These are phyloP conservation scores for Sphaerulina musiva DNA, from an alignment of 2,329 filamentous ascomycete species.

Conservation along the genomic window DNA sequence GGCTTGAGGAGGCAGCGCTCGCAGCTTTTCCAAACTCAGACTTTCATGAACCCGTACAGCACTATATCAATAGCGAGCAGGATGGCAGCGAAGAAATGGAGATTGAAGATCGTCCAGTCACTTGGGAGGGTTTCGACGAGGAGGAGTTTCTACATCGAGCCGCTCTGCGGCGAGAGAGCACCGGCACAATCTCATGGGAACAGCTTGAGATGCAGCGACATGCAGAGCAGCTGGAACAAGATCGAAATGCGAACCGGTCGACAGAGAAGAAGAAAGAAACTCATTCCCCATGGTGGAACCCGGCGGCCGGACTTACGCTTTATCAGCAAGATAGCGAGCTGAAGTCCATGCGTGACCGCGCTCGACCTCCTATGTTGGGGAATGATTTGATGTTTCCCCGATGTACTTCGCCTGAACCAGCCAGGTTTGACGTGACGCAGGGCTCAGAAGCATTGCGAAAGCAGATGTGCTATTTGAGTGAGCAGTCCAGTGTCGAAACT, in stretches of 20 bases:
- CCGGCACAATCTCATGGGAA: slow-evolving; percentile 63
- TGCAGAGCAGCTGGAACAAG: slow-evolving; percentile 57
- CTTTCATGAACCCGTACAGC: slow-evolving; percentile 62
- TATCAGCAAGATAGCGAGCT: slow-evolving; percentile 39
- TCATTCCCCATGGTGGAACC: slow-evolving; percentile 37
- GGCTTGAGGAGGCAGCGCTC: slow-evolving; percentile 69
- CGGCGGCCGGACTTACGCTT: slow-evolving; percentile 27
- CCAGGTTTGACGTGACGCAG: slow-evolving; percentile 74
- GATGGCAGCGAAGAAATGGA: slow-evolving; percentile 30
- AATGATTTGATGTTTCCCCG: slow-evolving; percentile 70
- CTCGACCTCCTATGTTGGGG: slow-evolving; percentile 80
- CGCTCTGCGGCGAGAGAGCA: slow-evolving; percentile 50
- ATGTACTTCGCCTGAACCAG: slow-evolving; percentile 76
- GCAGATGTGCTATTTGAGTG: slow-evolving; percentile 47
- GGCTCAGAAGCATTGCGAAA: slow-evolving; percentile 45
- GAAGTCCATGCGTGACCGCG: slow-evolving; percentile 52
- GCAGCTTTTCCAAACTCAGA: slow-evolving; percentile 68
- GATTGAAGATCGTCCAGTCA: slow-evolving; percentile 35
- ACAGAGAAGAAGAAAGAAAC: slow-evolving; percentile 26
- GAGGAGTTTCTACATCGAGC: slow-evolving; percentile 30
- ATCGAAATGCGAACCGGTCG: slow-evolving; percentile 40
- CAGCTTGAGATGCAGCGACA: slow-evolving; percentile 75
- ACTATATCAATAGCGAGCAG: slow-evolving; percentile 57
- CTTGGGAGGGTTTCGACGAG: slow-evolving; percentile 36
- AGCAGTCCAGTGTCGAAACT: slow-evolving; percentile 36